Evolutionary conservation across 305 asterid genomes (phyloP).

Genomic region (Fraxinus baroniana): DNA sequence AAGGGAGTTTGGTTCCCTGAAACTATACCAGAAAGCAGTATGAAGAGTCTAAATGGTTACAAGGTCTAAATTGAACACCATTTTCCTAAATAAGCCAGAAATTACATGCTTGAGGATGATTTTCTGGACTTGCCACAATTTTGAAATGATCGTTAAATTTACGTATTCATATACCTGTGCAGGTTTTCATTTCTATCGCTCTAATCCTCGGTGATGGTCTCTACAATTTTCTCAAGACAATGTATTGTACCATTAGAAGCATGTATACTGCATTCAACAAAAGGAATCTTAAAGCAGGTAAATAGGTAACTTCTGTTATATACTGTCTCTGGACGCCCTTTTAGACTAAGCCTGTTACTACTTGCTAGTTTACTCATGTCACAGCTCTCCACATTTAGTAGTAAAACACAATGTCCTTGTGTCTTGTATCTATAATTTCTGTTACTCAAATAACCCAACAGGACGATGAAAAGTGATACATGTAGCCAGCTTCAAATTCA

Average conservation of each 20-base stretch:
- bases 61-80: conserved; percentile 41
- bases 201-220: conserved; percentile 89
- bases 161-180: conserved; percentile 15
- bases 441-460: background rate
- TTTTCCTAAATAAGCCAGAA: background rate
- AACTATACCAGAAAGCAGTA: conserved; percentile 57
- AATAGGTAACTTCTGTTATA: background rate
- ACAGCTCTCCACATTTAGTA: background rate
- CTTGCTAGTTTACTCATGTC: background rate
- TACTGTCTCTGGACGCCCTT: background rate
- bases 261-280: conserved; percentile 47
- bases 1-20: conserved; percentile 77
- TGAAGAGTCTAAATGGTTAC: conserved; percentile 84
- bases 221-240: conserved; percentile 74
- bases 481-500: background rate
- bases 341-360: background rate
- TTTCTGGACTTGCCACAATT: background rate
- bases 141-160: background rate
- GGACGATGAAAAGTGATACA: background rate
- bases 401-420: background rate
- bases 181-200: conserved; percentile 88
- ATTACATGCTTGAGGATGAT: background rate
- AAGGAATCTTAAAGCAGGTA: conserved; percentile 35
- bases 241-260: conserved; percentile 52
- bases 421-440: background rate